phyloP scores from a whole-genome alignment of 148 eudicot genomes.

The Nepenthes gracilis region DNA sequence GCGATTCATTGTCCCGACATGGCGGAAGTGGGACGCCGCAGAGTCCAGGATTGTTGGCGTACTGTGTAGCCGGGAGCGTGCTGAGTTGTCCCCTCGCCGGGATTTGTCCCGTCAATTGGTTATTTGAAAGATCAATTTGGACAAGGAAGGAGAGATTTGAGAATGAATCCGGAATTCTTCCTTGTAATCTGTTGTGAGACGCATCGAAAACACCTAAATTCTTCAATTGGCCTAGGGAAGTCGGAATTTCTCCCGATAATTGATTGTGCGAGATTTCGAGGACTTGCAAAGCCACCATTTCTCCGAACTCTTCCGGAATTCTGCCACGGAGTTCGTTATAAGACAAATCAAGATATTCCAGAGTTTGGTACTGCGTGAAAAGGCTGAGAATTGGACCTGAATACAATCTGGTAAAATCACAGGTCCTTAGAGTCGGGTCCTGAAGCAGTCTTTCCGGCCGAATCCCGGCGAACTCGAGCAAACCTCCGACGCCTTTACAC shows the following conservation, averaged over 20 bases:
- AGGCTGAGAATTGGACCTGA: slow-evolving; percentile 3
- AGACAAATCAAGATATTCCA: not conserved
- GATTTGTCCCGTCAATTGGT: slow-evolving; percentile 75
- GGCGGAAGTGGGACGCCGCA: slow-evolving; percentile 79
- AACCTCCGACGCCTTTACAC: slow-evolving; percentile 89
- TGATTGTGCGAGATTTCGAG: not conserved
- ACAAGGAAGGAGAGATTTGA: slow-evolving; percentile 81
- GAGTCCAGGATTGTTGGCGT: slow-evolving; percentile 76
- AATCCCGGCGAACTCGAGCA: slow-evolving; percentile 85
- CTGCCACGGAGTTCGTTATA: not conserved
- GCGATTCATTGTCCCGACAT: too few species aligned
- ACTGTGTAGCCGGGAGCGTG: slow-evolving; percentile 87
- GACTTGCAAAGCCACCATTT: not conserved
- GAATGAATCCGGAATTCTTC: slow-evolving; percentile 81
- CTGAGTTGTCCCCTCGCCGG: slow-evolving; percentile 89
- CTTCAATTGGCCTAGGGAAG: slow-evolving; percentile 69
- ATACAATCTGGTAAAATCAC: not conserved
- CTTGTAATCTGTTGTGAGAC: slow-evolving; percentile 80
- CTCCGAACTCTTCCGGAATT: slow-evolving; percentile 17
- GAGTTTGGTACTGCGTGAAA: slow-evolving; percentile 19
- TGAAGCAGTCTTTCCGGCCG: slow-evolving; percentile 74
- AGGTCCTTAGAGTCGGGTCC: slow-evolving; percentile 7
- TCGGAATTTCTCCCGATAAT: slow-evolving; percentile 70
- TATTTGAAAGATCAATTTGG: slow-evolving; percentile 83
- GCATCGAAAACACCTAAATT: slow-evolving; percentile 91